Base-by-base conservation (phyloP, 257 asterid genomes). In the Coffea canephora region DNA sequence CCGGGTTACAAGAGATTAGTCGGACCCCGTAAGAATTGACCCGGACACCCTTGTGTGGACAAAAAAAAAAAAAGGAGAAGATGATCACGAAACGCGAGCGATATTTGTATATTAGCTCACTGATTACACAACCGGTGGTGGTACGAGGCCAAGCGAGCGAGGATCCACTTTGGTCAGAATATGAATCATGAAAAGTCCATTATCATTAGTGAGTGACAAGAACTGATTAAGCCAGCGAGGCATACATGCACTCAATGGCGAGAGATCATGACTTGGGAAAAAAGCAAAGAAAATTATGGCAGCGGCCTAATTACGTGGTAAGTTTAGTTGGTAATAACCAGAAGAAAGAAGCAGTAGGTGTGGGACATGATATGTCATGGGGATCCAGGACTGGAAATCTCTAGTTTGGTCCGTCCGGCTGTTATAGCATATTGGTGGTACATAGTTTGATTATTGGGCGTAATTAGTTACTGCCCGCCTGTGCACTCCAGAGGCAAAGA, bases 241-340 rank as follows among this genome's bases (percentile, higher is more conserved):
- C 43, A 39, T 39, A 39, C 43, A 39, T 39, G 4, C 43, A 39
- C 3, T 8, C 2, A n/a, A 65, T 65, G 69, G 43, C 0, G 27
- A 25, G 0, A 34, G 14, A 49, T 39, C 43, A 39, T 79, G 69
- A 16, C 83, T 80, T 66, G 75, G 70, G 7, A 21, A 65, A 73
- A 73, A 72, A 46, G 82, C 74, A 34, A 79, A 79, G 18, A 69
- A 13, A 8, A 71, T 77, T 66, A 34, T 66, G 61, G 6, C 3
- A 57, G 16, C 43, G 0, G 43, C 43, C 31, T 31, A 31, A 39
- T 39, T 2, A 39, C 5, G 36, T 8, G 50, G 34, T 15, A 73
- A 31, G 77, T 31, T 31, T 31, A 31, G 31, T 27, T 73, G 48
- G 65, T 27, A 16, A 68, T 39, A 36, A n/a, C 25, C 43, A 18